Evolutionary conservation across 2,329 filamentous ascomycete species (phyloP).

Genomic region (Phialophora verrucosa): DNA sequence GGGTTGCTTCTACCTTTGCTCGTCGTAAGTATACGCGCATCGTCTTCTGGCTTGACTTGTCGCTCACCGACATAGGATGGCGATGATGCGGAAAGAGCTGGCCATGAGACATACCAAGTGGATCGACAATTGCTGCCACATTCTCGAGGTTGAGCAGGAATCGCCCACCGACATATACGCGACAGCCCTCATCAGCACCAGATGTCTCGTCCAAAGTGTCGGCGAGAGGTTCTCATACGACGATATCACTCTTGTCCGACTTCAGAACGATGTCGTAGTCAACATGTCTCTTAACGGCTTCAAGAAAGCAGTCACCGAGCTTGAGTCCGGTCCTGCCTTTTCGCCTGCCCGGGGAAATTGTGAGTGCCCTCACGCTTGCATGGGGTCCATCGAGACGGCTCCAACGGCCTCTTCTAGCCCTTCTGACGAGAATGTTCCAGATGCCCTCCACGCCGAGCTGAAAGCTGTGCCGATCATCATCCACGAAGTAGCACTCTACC

Average conservation of each 20-base stretch:
- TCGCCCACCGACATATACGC: conserved; percentile 10
- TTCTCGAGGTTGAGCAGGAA: conserved; percentile 13
- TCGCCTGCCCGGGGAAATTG: conserved; percentile 16
- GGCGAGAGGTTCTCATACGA: conserved; percentile 21
- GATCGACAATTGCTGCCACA: conserved; percentile 21
- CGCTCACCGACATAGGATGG: conserved; percentile 12
- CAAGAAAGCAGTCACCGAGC: conserved; percentile 11
- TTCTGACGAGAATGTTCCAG: conserved; percentile 6
- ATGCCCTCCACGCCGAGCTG: conserved; percentile 15
- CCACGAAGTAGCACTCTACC: conserved; percentile 20
- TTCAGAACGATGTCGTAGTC: conserved; percentile 18
- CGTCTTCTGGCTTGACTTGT: neutral
- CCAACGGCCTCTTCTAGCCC: neutral
- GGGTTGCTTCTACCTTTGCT: conserved; percentile 24
- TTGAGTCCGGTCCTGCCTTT: conserved; percentile 7
- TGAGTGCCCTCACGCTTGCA: neutral
- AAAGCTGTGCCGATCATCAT: conserved; percentile 15
- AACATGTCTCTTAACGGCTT: conserved; percentile 22
- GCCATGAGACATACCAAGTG: conserved; percentile 23
- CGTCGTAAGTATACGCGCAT: conserved; percentile 14
- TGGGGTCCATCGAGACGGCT: neutral
- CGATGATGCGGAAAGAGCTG: conserved; percentile 22
- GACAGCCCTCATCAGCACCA: conserved; percentile 10
- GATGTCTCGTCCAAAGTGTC: conserved; percentile 14
- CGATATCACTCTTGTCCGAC: conserved; percentile 11